Conservation (phyloP, 495 filamentous ascomycete genomes). For the Hypoxylon intermedium region DNA sequence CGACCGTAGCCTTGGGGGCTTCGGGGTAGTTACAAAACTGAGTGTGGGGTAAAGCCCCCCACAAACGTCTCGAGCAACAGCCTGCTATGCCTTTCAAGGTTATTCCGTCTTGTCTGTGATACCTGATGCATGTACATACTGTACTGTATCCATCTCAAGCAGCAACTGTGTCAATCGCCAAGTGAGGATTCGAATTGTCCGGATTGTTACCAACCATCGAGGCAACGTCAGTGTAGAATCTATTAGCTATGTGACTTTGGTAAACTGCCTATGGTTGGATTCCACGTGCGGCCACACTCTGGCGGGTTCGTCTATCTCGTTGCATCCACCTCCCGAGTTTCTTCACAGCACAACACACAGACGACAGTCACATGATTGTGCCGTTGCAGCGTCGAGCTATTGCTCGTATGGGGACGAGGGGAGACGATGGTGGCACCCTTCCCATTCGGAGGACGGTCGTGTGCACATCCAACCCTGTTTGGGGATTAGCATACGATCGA, state of each 20-base stretch:
- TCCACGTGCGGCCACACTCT: slow-evolving; percentile 30
- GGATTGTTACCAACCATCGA: background rate
- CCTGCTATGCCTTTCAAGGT: no score
- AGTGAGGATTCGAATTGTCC: background rate
- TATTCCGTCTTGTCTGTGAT: slow-evolving; percentile 12
- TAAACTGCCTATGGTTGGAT: slow-evolving; percentile 28
- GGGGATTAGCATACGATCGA: slow-evolving; percentile 28
- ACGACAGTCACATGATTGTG: slow-evolving; percentile 24
- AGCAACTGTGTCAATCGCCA: slow-evolving; percentile 16
- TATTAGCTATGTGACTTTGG: background rate
- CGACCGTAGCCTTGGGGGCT: slow-evolving; percentile 29
- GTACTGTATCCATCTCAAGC: slow-evolving; percentile 22
- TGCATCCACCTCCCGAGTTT: slow-evolving; percentile 6
- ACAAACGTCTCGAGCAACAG: slow-evolving; percentile 15
- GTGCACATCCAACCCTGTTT: slow-evolving; percentile 26
- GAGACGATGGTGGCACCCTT: slow-evolving; percentile 19
- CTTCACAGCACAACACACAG: slow-evolving; percentile 13
- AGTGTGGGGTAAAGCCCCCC: slow-evolving; percentile 36
- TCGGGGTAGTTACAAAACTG: slow-evolving; percentile 18
- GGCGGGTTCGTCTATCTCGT: background rate
- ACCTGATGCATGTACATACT: slow-evolving; percentile 12
- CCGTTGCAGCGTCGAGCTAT: slow-evolving; percentile 4
- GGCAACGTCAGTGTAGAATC: background rate
- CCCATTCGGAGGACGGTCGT: slow-evolving; percentile 15
- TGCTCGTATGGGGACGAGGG: background rate